Conservation (phyloP, 148 eudicot species). For the Diospyros lotus region DNA sequence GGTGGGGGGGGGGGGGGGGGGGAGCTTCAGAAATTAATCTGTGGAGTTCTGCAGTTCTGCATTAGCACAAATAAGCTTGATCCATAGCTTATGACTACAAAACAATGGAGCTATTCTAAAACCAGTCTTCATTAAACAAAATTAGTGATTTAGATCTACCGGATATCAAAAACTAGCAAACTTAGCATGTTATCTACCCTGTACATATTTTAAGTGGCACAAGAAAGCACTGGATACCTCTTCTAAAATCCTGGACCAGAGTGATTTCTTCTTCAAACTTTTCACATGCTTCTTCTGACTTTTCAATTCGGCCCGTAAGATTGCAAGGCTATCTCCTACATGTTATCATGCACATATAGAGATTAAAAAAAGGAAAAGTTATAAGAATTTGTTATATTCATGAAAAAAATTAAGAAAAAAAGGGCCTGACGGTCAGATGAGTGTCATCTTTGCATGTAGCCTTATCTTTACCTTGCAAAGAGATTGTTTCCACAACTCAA, state of each 20-base stretch:
- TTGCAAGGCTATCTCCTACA: constrained; percentile 83
- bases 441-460: too few relatives aligned
- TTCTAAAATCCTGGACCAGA: constrained; percentile 92
- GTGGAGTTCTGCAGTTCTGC: too few relatives aligned
- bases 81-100: neutral
- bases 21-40: too few relatives aligned
- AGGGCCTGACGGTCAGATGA: too few relatives aligned
- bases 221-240: constrained; percentile 51
- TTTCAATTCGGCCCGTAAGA: constrained; percentile 88
- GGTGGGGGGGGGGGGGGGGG: too few relatives aligned
- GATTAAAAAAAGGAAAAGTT: neutral
- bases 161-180: constrained; percentile 8
- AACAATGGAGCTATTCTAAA: neutral
- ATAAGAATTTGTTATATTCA: constrained; percentile 4
- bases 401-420: neutral
- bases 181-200: neutral
- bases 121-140: neutral
- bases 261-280: constrained; percentile 90
- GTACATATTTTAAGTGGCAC: neutral
- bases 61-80: neutral
- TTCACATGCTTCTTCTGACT: constrained; percentile 91
- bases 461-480: too few relatives aligned
- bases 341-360: constrained; percentile 5
- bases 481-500: too few relatives aligned
- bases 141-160: neutral